Percentiles rank a stretch among this genome's conserved stretches.
phyloP scores from a whole-genome alignment of 2,329 filamentous ascomycete species.

The Monosporascus sp. region DNA sequence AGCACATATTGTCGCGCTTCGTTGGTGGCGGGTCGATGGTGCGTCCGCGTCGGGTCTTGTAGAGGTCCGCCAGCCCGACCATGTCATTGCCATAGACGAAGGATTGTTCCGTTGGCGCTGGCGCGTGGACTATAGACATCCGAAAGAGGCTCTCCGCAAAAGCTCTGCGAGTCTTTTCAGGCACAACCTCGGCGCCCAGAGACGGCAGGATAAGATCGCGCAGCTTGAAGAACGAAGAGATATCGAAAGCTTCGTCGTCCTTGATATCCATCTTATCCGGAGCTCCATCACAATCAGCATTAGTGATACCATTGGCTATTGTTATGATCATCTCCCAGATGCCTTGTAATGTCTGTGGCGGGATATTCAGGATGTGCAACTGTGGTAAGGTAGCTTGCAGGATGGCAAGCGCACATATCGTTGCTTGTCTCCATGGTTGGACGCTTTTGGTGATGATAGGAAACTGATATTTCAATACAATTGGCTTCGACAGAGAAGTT shows the following conservation, averaged over 20 bases:
- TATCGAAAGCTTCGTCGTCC: slow-evolving; percentile 77
- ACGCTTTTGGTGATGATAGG: slow-evolving; percentile 63
- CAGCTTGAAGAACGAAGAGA: slow-evolving; percentile 64
- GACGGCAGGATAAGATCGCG: slow-evolving; percentile 67
- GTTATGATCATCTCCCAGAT: slow-evolving; percentile 69
- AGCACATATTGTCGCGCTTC: slow-evolving; percentile 66
- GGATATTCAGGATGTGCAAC: slow-evolving; percentile 44
- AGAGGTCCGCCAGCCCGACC: slow-evolving; percentile 57
- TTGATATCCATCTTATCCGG: slow-evolving; percentile 43
- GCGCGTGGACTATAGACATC: slow-evolving; percentile 73
- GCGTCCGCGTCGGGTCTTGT: slow-evolving; percentile 61
- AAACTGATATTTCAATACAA: slow-evolving; percentile 78
- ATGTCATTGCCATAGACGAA: slow-evolving; percentile 47
- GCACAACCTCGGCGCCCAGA: slow-evolving; percentile 61
- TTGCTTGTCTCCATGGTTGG: slow-evolving; percentile 76
- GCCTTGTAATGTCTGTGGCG: slow-evolving; percentile 40
- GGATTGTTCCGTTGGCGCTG: slow-evolving; percentile 48
- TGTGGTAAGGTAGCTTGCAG: slow-evolving; percentile 61
- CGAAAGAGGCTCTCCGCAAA: slow-evolving; percentile 76
- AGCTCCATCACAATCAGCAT: slow-evolving; percentile 52
- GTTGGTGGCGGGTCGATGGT: slow-evolving; percentile 65
- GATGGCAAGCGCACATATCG: slow-evolving; percentile 63
- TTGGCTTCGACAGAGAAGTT: slow-evolving; percentile 61
- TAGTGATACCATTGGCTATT: slow-evolving; percentile 64
- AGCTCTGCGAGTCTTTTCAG: slow-evolving; percentile 59